A percentile compares a stretch with the other conserved stretches of the same genome.
Evolutionary conservation across 2,329 filamentous ascomycete species (phyloP).

Genomic region (Botrytis porri): DNA sequence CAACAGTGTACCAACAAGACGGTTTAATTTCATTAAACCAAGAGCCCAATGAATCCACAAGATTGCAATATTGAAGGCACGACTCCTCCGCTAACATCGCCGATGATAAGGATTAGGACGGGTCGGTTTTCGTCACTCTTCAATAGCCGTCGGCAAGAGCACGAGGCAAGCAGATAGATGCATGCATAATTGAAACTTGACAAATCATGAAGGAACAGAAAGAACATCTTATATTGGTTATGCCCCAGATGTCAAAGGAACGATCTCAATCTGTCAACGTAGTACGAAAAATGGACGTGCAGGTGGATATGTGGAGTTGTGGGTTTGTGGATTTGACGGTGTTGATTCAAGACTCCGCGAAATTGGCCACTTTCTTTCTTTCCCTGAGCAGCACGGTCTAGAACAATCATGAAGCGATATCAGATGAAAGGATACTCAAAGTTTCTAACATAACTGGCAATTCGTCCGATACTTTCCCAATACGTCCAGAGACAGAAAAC

Average conservation of each 20-base stretch:
- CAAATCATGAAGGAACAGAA: neutral
- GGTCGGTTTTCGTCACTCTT: neutral
- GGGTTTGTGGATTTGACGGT: neutral
- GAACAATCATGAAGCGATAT: neutral
- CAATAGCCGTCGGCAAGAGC: neutral
- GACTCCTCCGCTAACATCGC: neutral
- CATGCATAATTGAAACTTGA: conserved; percentile 5
- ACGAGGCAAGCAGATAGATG: neutral
- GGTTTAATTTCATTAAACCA: neutral
- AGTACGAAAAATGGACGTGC: neutral
- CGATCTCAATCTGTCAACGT: neutral
- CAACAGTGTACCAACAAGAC: neutral
- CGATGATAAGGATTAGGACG: neutral
- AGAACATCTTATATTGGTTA: neutral
- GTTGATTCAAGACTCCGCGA: conserved; percentile 6
- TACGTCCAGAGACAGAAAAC: neutral
- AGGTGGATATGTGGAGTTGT: neutral
- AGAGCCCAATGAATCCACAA: neutral
- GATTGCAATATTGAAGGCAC: neutral
- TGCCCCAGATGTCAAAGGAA: neutral
- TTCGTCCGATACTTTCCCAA: neutral
- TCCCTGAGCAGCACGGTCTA: neutral
- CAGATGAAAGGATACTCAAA: neutral
- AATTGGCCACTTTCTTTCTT: conserved; percentile 10
- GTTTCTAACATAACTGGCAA: neutral